Evolutionary conservation across 1,139 yeast species (phyloP).

Genomic region (Scheffersomyces stambukii): DNA sequence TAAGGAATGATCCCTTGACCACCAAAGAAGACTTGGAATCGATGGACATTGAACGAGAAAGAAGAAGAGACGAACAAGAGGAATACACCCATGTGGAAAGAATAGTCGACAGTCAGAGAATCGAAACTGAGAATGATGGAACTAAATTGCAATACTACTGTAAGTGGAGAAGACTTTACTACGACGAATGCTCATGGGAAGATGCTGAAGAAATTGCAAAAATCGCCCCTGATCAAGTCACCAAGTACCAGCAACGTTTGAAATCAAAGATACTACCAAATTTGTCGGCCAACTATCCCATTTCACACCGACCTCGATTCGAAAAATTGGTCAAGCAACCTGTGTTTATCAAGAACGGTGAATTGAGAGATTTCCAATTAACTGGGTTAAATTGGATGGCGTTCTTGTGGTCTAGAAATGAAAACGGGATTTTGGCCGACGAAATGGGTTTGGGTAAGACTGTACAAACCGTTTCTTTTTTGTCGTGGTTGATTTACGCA

Average conservation of each 20-base stretch:
- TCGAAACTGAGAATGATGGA: constrained; percentile 48
- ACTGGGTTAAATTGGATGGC: constrained; percentile 99
- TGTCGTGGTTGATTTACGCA: constrained; percentile 92
- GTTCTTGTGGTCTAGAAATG: constrained; percentile 94
- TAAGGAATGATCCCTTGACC: constrained; percentile 73
- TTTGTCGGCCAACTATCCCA: constrained; percentile 72
- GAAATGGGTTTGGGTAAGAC: constrained; percentile 99
- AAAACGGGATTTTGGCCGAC: constrained; percentile 96
- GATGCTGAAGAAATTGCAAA: constrained; percentile 82
- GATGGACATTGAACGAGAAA: constrained; percentile 86
- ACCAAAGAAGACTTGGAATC: constrained; percentile 90
- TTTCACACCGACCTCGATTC: constrained; percentile 73
- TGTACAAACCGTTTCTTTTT: constrained; percentile 91
- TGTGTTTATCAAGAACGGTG: constrained; percentile 84
- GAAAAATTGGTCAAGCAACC: constrained; percentile 89
- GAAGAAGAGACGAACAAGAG: constrained; percentile 75
- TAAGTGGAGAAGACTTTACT: constrained; percentile 90
- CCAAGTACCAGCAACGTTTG: constrained; percentile 74
- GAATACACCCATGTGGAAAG: constrained; percentile 88
- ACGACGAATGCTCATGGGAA: constrained; percentile 98
- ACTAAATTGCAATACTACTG: constrained; percentile 76
- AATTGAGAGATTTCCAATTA: constrained; percentile 91
- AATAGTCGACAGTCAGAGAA: constrained; percentile 81
- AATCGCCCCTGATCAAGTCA: constrained; percentile 80
- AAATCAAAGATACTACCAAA: constrained; percentile 84